Evolutionary conservation across 345 rosid genomes (phyloP), one percentile per base, ranked within the genome.

Genomic region (Raphanus sativus): DNA sequence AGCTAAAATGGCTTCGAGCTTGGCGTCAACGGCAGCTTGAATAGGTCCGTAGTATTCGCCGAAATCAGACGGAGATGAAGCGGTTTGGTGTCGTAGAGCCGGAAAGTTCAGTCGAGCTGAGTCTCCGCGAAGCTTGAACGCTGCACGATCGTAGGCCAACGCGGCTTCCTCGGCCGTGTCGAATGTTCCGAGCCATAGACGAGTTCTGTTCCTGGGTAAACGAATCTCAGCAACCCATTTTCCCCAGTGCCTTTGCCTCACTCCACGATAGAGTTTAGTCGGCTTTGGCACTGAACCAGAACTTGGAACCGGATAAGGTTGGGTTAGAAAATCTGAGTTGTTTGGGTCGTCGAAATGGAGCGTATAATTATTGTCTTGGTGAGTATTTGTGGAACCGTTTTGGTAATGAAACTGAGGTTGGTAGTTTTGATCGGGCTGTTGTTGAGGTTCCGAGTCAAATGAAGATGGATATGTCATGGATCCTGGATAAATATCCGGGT

Each of bases 21-120:
- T 94, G 62, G 98, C 97, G 50, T 90, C 97, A 2, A 94, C 97
- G 1, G 97, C 82, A 74, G 97, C 85, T 42, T 89, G 98, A 61
- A 94, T 88, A 65, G 91, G 91, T 80, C 82, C 87, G 83, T 88
- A 92, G 82, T 88, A 90, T 60, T 88, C 90, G 67, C 90, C 90
- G 16, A 86, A 84, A 4, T 86, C 89, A 26, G 85, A 85, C 2
- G 75, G 86, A 50, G 81, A 75, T 64, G 85, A 82, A 28, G 89
- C 75, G 9, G 91, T 88, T 1, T 88, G 85, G 75, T 87, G 90
- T 24, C 85, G 85, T 8, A 88, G 88, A n/a, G 87, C 75, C 0
- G 94, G 95, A 74, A 92, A 94, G 54, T 94, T 94, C 42, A 94
- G 96, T 71, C 97, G 81, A 3, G 98, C 98, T 10, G 80, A 86